Evolutionary conservation across 2,329 filamentous ascomycete genomes (phyloP), one percentile per base, ranked within the genome.

Genomic region (Cryphonectria parasitica): DNA sequence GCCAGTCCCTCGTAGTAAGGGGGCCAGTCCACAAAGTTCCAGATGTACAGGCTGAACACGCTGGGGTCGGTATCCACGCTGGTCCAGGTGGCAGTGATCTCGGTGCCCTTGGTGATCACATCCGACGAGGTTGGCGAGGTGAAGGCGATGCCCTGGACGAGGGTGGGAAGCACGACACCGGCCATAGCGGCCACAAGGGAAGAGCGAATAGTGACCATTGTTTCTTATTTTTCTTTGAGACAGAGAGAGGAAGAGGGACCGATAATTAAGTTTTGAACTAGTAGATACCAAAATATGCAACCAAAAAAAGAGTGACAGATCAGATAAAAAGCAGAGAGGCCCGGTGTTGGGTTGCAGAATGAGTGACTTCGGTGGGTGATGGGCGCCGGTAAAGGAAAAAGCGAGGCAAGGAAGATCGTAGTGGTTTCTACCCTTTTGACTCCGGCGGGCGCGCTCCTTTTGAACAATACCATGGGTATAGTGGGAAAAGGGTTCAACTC

Each of bases 11-110:
- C 69, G 60, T 72, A 72, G 41, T 67, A 64, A 6, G 71, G 71
- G 11, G 71, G 69, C 49, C 63, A 72, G 1, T 54, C 34, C 25
- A 41, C 71, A 64, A 72, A 71, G 62, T 71, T 70, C 71, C 71
- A 72, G 43, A 72, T 58, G 19, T 72, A 72, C 3, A 72, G 66
- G 56, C 69, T 71, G 71, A 71, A 72, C 1, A 60, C 58, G 2
- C 41, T 45, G 6, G 71, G 71, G 45, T 72, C 69, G 1, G 49
- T 65, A 58, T 68, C 31, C 22, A 72, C 71, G 22, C 25, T 54
- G 2, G 62, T 61, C 69, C 69, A 70, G n/a, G 69, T 62, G 22
- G 67, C 61, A 17, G 62, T 65, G 25, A 70, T 49, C 13, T 63
- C 62, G 22, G 22, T 67, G 6, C 65, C 69, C 28, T 65, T 65